Base-by-base conservation (phyloP, 2,329 filamentous ascomycete species). In the Cladosporium cucumerinum region DNA sequence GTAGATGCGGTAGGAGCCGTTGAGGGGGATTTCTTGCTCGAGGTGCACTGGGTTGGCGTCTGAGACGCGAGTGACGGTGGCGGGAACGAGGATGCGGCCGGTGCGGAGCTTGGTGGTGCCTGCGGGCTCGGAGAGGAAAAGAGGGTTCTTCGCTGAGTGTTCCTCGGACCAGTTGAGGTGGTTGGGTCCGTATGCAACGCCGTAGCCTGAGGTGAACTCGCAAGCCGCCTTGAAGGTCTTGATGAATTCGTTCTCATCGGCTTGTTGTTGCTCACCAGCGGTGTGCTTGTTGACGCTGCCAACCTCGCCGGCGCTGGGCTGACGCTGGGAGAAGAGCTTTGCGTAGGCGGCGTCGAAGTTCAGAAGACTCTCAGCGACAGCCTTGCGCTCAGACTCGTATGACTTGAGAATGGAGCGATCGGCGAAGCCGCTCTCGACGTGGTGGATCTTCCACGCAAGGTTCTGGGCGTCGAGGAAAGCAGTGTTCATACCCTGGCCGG, bases 371-470 rank as follows among this genome's bases (percentile, higher is more conserved):
- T 97, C 90, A 5, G 94, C 94, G 49, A 96, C 89, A 64, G 89
- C 84, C 75, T 91, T 93, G 65, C 93, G 89, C 78, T 97, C 93
- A 2, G 85, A 83, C 79, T 97, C 92, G 76, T 97, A 98, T 0
- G 93, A 95, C 67, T 88, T 86, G 59, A 98, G 84, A 21, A 95
- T 83, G 3, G 86, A 85, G 66, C 91, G 89, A 32, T 87, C 80
- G 1, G 92, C 91, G 70, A 96, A 91, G 14, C 92, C 92, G 28
- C 85, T 84, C 75, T 97, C 93, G 11, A 97, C 94, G 39, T 91
- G 88, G 75, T 97, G 93, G 60, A 97, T 91, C 81, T 98, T 98
- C 93, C 93, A 98, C 8, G 93, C 93, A 48, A 98, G 82, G 77
- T 97, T 98, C 66, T 92, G 86, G 0, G 92, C 92, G 72, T 84